phyloP scores from a whole-genome alignment of 139 green algal genomes.

The Chlamydomonas applanata region DNA sequence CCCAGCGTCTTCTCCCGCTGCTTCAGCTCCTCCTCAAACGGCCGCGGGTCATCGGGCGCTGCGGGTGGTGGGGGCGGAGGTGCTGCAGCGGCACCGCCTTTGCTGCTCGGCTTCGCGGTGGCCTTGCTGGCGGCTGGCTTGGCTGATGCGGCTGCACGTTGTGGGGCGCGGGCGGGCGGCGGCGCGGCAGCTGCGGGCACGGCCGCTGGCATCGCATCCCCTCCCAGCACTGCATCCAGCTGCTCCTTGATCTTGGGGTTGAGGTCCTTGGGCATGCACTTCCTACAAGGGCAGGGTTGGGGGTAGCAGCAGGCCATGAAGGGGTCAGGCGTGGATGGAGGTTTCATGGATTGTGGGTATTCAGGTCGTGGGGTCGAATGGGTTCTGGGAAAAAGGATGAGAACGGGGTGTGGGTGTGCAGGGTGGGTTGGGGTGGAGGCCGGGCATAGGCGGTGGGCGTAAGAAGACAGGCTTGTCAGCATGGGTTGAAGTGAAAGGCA shows the following conservation, averaged over 20 bases:
- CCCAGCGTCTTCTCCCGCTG: conserved; percentile 52
- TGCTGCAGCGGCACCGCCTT: background rate
- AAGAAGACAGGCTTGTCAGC: too few species aligned
- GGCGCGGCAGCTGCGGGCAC: background rate
- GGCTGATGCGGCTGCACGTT: background rate
- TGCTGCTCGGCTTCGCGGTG: background rate
- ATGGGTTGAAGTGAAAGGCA: too few species aligned
- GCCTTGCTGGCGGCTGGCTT: background rate
- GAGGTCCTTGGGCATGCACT: conserved; percentile 67
- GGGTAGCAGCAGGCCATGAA: too few species aligned
- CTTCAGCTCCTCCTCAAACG: conserved; percentile 61
- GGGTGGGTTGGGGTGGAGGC: too few species aligned
- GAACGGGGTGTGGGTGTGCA: too few species aligned
- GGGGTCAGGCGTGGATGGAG: too few species aligned
- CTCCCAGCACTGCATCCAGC: conserved; percentile 59
- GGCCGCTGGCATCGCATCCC: conserved; percentile 6
- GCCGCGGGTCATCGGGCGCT: conserved; percentile 43
- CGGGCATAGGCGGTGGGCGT: too few species aligned
- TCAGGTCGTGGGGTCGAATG: too few species aligned
- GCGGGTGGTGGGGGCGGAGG: background rate
- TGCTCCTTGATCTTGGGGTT: conserved; percentile 84
- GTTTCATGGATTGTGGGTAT: too few species aligned
- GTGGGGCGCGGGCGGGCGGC: background rate
- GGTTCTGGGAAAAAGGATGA: too few species aligned
- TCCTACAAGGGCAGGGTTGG: conserved; percentile 14